phyloP scores from a whole-genome alignment of 257 asterid genomes.

The Rubia yunnanensis region DNA sequence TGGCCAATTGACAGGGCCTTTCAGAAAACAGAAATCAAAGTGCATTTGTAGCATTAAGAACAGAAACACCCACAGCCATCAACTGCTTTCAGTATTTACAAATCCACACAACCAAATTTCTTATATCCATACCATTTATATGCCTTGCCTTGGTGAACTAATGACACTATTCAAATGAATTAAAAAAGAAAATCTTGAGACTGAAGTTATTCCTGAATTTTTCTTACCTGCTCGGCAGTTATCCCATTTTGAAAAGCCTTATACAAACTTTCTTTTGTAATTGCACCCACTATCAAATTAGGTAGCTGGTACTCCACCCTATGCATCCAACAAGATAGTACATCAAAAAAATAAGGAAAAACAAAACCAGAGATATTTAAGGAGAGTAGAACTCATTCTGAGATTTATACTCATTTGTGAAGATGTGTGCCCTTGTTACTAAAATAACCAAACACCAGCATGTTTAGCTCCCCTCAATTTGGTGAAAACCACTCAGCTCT shows the following conservation, averaged over 20 bases:
- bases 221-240: slow-evolving; percentile 73
- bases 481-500: neutral
- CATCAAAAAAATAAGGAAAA: slow-evolving; percentile 1
- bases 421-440: neutral
- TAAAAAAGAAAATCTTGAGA: neutral
- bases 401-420: neutral
- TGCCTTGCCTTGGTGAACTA: neutral
- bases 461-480: neutral
- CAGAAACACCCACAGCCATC: neutral
- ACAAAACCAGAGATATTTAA: neutral
- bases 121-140: neutral
- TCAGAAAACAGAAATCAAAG: neutral
- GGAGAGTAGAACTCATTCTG: neutral
- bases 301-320: slow-evolving; percentile 98
- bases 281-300: slow-evolving; percentile 88
- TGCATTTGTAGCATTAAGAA: neutral
- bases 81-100: neutral
- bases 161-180: neutral
- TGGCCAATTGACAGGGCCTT: neutral
- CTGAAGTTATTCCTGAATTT: slow-evolving; percentile 1
- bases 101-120: neutral
- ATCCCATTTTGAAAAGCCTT: slow-evolving; percentile 88
- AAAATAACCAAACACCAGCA: neutral
- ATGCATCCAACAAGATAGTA: slow-evolving; percentile 24
- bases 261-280: slow-evolving; percentile 87